phyloP scores from a whole-genome alignment of 2,329 filamentous ascomycete species.

The Arthrobotrys sinensis region DNA sequence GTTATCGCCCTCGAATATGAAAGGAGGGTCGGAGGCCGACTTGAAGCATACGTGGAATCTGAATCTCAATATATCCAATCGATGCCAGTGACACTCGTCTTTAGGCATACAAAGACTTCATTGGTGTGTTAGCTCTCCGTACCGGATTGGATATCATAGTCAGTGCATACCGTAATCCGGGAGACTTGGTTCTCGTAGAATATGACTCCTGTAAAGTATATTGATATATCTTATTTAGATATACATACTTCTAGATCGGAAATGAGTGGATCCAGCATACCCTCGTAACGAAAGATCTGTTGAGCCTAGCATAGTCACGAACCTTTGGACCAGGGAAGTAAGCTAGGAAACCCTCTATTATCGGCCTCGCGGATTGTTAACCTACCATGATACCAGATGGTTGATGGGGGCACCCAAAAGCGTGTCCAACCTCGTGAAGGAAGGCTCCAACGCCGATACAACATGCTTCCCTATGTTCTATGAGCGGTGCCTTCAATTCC shows the following conservation, averaged over 20 bases:
- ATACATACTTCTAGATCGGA: neutral
- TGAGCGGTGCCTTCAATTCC: neutral
- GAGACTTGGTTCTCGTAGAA: conserved; percentile 62
- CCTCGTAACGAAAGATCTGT: conserved; percentile 63
- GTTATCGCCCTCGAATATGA: conserved; percentile 59
- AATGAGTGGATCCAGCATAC: conserved; percentile 18
- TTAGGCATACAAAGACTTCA: conserved; percentile 67
- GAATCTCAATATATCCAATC: conserved; percentile 89
- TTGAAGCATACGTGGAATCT: conserved; percentile 91
- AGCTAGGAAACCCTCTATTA: neutral
- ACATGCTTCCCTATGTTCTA: conserved; percentile 45
- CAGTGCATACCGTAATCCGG: conserved; percentile 59
- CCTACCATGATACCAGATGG: conserved; percentile 88
- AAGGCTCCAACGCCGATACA: conserved; percentile 83
- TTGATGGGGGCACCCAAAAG: conserved; percentile 91
- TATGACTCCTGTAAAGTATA: conserved; percentile 61
- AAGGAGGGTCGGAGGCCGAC: conserved; percentile 79
- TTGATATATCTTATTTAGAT: neutral
- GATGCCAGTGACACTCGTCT: conserved; percentile 93
- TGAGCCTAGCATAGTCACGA: conserved; percentile 61
- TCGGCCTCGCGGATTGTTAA: neutral
- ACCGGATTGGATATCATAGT: neutral
- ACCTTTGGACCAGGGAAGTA: conserved; percentile 20
- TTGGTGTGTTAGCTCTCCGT: conserved; percentile 32
- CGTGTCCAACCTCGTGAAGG: conserved; percentile 88